These are phyloP conservation scores for Hysterangium stoloniferum DNA, from an alignment of 768 basidiomycete genomes.

Conservation along the genomic window DNA sequence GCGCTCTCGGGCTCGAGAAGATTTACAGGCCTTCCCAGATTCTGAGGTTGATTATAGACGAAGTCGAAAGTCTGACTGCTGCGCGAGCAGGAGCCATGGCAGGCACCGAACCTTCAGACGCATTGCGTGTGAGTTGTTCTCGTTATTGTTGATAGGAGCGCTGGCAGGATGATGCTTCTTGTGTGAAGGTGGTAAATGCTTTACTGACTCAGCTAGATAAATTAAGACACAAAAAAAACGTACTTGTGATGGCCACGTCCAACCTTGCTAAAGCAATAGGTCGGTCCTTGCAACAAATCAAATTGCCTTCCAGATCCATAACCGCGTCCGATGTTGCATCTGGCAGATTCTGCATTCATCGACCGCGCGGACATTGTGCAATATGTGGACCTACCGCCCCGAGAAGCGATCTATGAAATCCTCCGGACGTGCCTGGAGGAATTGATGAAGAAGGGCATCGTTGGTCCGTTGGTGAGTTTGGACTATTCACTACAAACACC, in stretches of 20 bases:
- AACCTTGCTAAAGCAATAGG: conserved; percentile 94
- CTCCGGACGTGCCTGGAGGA: conserved; percentile 75
- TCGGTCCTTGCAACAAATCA: conserved; percentile 25
- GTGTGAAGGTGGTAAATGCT: conserved; percentile 88
- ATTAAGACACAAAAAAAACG: conserved; percentile 87
- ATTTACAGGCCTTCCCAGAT: not conserved
- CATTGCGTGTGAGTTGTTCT: conserved; percentile 58
- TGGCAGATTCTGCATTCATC: conserved; percentile 83
- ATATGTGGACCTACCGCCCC: conserved; percentile 85
- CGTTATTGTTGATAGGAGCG: not conserved
- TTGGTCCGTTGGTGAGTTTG: conserved; percentile 50
- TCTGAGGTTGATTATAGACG: conserved; percentile 46
- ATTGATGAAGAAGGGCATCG: conserved; percentile 65
- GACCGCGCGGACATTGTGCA: conserved; percentile 97
- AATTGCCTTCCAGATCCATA: not conserved
- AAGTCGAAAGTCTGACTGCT: conserved; percentile 93
- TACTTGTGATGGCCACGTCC: conserved; percentile 92
- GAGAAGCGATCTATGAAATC: conserved; percentile 91
- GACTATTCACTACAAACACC: conserved; percentile 4
- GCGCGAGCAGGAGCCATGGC: conserved; percentile 92
- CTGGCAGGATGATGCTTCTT: not conserved
- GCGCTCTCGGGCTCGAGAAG: conserved; percentile 8
- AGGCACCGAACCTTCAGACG: conserved; percentile 94
- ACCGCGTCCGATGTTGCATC: not conserved
- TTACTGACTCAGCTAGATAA: conserved; percentile 96